These are phyloP conservation scores for Zalaria obscura DNA, from an alignment of 2,329 filamentous ascomycete species.

Conservation along the genomic window DNA sequence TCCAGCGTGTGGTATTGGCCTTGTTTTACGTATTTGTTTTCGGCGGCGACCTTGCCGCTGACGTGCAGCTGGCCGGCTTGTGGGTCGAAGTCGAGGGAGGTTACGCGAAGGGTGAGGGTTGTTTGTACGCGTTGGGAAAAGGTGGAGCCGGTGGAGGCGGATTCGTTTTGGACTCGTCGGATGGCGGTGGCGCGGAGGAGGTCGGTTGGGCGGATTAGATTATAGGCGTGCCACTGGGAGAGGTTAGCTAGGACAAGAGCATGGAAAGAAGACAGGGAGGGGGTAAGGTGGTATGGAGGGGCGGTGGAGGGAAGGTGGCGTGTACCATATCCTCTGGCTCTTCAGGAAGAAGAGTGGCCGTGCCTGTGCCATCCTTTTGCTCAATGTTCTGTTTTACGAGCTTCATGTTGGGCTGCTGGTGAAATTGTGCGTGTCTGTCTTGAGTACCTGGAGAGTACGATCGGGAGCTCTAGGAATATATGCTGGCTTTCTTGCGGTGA, in stretches of 20 bases:
- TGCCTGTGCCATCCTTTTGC: conserved; percentile 46
- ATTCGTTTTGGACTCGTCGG: conserved; percentile 49
- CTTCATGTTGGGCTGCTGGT: conserved; percentile 35
- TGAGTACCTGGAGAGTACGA: conserved; percentile 1
- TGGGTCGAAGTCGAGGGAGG: conserved; percentile 54
- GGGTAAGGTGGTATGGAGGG: no score
- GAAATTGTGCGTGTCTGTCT: neutral
- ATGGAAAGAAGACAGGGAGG: no score
- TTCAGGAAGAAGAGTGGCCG: conserved; percentile 52
- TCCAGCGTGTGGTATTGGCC: conserved; percentile 62
- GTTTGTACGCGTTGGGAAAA: conserved; percentile 50
- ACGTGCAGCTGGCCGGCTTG: conserved; percentile 56
- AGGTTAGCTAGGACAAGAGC: neutral
- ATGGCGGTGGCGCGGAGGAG: conserved; percentile 51
- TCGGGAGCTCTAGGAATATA: neutral
- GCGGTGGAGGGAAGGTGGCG: no score
- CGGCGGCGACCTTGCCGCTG: conserved; percentile 47
- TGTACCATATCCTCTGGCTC: conserved; percentile 56
- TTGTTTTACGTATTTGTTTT: conserved; percentile 53
- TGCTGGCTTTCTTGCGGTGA: no score
- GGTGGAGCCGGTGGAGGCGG: conserved; percentile 44
- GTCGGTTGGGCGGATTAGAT: conserved; percentile 53
- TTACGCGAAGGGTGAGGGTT: conserved; percentile 51
- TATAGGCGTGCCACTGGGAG: conserved; percentile 52
- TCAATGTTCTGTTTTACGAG: conserved; percentile 55